Base-by-base conservation (phyloP, 2,329 filamentous ascomycete genomes). In the Massarina eburnea region DNA sequence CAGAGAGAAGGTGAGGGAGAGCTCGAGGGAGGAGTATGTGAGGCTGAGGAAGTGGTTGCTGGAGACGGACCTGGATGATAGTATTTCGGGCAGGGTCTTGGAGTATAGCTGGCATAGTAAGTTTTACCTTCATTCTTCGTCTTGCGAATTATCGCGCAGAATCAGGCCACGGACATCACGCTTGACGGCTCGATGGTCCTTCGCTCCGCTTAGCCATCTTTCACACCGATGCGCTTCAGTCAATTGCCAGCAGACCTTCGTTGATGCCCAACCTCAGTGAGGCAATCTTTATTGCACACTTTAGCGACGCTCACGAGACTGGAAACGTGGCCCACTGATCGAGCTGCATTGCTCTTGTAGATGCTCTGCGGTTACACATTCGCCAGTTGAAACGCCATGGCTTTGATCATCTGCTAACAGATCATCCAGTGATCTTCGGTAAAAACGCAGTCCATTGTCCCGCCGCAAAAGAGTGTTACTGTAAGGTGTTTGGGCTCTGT, bases 401-500 rank as follows among this genome's bases (percentile, higher is more conserved):
- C 26, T 22, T 48, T 44, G 41, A 48, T 45, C 49, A 51, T 34
- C 24, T 52, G 51, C 62, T 66, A 46, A 66, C 44, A 15, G 18
- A 4, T 18, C 37, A 33, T 33, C 40, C 38, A 70, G 68, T 71
- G 43, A 61, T 71, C 1, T 71, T 71, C 46, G 67, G 67, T 2
- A 71, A 71, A 21, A 55, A 59, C 5, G 51, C 67, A 0, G 75
- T 85, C 1, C 76, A 84, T 54, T 88, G 84, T 53, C 85, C 85
- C 0, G 71, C 73, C 15, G 81, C 81, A 1, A 67, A 73, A 36
- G 77, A 80, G 8, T 88, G 84, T 61, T 87, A 87, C 63, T 88
- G 85, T 68, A 80, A 83, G 32, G 76, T 82, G 14, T 88, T 83
- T 56, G 84, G 84, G 0, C 56, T 84, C 20, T 88, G 85, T 64